Percentiles rank a stretch among this genome's conserved stretches.
Evolutionary conservation across 768 basidiomycete genomes (phyloP).

Genomic region (Tricholoma sp.): DNA sequence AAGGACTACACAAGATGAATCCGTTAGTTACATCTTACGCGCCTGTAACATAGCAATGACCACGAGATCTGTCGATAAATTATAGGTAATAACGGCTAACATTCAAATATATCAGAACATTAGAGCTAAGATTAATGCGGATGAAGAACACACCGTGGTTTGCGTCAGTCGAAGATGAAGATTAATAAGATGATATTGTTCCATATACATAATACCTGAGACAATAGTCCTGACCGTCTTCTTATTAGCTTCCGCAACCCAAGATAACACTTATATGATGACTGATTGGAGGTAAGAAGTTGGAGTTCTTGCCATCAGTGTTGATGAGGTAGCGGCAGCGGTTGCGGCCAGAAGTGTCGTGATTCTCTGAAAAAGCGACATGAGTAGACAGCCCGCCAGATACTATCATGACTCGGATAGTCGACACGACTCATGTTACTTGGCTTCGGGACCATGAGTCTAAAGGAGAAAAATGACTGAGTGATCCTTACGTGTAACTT

Average conservation of each 20-base stretch:
- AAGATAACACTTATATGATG: slow-evolving; percentile 21
- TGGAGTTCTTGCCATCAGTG: background rate
- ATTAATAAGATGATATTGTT: background rate
- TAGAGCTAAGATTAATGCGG: background rate
- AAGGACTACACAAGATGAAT: background rate
- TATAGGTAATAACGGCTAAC: background rate
- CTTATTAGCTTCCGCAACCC: slow-evolving; percentile 15
- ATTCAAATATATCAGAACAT: background rate
- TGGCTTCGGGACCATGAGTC: background rate
- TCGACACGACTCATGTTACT: no score
- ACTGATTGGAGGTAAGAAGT: slow-evolving; percentile 9
- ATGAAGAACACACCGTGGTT: background rate
- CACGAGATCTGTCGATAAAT: background rate
- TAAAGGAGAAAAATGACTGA: no score
- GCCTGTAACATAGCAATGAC: background rate
- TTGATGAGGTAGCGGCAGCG: slow-evolving; percentile 8
- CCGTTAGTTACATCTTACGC: background rate
- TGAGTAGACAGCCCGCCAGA: background rate
- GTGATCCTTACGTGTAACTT: no score
- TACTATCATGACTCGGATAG: no score
- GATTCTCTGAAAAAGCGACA: background rate
- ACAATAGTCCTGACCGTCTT: background rate
- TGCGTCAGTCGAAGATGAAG: background rate
- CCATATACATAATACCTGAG: background rate
- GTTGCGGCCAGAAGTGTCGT: background rate